Evolutionary conservation across 768 basidiomycete species (phyloP).

Genomic region (Chalciporus piperatus): DNA sequence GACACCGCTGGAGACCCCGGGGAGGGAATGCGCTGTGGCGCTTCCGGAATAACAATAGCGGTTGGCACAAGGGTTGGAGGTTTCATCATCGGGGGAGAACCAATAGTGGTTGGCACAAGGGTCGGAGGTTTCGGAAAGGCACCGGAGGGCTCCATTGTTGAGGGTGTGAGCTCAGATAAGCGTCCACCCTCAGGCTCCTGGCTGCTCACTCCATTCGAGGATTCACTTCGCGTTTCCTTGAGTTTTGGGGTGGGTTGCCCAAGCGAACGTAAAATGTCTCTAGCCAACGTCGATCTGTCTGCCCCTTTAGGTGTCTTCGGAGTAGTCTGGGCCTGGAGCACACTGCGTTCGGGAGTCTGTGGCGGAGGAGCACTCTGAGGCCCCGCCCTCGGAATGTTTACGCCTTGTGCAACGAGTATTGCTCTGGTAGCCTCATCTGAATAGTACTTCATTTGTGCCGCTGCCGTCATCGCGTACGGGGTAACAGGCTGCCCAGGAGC

Average conservation of each 20-base stretch:
- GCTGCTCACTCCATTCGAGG: neutral
- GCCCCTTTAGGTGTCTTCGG: slow-evolving; percentile 38
- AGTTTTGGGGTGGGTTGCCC: slow-evolving; percentile 23
- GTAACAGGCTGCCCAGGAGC: neutral
- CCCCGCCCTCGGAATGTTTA: neutral
- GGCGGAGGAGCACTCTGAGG: neutral
- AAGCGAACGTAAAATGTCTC: slow-evolving; percentile 54
- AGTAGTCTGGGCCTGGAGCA: neutral
- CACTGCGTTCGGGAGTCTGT: slow-evolving; percentile 8
- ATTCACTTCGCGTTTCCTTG: slow-evolving; percentile 8
- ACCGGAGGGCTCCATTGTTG: neutral
- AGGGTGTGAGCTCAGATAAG: neutral
- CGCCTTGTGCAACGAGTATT: slow-evolving; percentile 2
- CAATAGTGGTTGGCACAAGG: neutral
- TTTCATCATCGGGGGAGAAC: no score
- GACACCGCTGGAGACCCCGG: neutral
- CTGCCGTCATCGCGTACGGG: slow-evolving; percentile 6
- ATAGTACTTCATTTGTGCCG: slow-evolving; percentile 21
- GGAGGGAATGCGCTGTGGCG: neutral
- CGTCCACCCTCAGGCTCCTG: neutral
- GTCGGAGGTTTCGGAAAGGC: neutral
- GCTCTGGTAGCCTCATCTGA: slow-evolving; percentile 16
- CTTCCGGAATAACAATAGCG: neutral
- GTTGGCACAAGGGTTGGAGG: neutral
- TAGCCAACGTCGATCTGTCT: slow-evolving; percentile 51